Base-by-base conservation (phyloP, 2,329 filamentous ascomycete species). In the Colletotrichum sp. region DNA sequence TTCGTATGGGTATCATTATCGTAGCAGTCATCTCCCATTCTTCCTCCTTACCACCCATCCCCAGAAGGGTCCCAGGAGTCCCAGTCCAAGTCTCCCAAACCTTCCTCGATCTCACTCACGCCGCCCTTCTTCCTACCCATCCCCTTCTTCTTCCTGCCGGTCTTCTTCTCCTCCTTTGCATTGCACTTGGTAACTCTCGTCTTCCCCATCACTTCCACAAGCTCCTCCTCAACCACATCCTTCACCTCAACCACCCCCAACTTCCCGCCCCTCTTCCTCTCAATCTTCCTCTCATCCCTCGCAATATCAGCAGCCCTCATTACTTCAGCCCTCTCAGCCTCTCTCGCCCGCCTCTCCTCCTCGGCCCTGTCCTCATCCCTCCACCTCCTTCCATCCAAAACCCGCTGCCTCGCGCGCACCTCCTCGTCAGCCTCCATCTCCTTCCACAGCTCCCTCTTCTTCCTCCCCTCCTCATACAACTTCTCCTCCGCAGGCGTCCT, bases 401-500 rank as follows among this genome's bases (percentile, higher is more conserved):
- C 36, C 9, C 6, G 8, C 13, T 66, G 28, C 52, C 67, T 66
- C 27, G 60, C 28, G 4, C 18, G 4, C 7, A 15, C 12, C 32
- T 67, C 64, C 30, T 64, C 52, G 2, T 62, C 52, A 8, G 22
- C 60, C 52, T 27, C 36, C n/a, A 13, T 12, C 22, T 30, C 39
- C 61, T 39, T 61, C 39, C 58, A 34, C n/a, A 8, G 3, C 12
- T 15, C 43, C 30, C 32, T 67, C 30, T 34, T 28, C 64, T 10
- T 22, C 32, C 8, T 16, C 1, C 25, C 16, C 39, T 48, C 56
- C 55, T 36, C 32, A 43, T 64, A 9, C 8, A 34, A 30, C 64
- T 28, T 62, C 27, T 73, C 73, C 56, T 72, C 73, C 30, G 36
- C 73, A 13, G 16, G 16, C 8, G 39, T 69, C 22, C 58, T 65